These are phyloP conservation scores for Botryotinia convoluta DNA, from an alignment of 2,329 filamentous ascomycete genomes.

Conservation along the genomic window DNA sequence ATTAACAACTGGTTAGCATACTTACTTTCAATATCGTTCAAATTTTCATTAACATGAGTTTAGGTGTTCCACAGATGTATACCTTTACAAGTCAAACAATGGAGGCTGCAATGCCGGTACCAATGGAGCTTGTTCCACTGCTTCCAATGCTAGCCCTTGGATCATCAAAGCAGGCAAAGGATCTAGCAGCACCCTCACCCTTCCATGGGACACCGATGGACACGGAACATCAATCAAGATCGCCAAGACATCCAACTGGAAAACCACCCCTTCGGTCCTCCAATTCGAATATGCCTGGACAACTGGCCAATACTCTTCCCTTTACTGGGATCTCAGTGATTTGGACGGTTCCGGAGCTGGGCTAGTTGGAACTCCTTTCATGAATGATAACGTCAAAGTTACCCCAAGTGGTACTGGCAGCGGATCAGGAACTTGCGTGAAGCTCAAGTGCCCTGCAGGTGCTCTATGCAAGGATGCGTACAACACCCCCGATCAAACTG, in stretches of 20 bases:
- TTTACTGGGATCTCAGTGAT: constrained; percentile 22
- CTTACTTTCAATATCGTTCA: no score
- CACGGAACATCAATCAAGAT: constrained; percentile 18
- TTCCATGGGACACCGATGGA: constrained; percentile 13
- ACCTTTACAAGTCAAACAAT: constrained; percentile 12
- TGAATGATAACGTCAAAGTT: constrained; percentile 16
- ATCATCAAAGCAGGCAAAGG: constrained; percentile 16
- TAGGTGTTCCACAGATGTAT: constrained; percentile 16
- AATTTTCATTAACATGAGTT: not conserved
- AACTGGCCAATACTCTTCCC: constrained; percentile 8
- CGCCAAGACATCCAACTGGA: constrained; percentile 17
- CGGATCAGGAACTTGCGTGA: constrained; percentile 13
- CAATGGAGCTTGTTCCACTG: constrained; percentile 12
- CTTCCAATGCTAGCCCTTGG: constrained; percentile 12
- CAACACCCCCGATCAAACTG: constrained; percentile 10
- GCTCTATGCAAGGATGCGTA: constrained; percentile 19
- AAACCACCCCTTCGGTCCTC: constrained; percentile 10
- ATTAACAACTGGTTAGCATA: constrained; percentile 14
- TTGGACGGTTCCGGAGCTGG: constrained; percentile 17
- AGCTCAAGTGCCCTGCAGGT: constrained; percentile 16
- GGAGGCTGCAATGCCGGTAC: constrained; percentile 15
- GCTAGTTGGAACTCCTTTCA: constrained; percentile 20
- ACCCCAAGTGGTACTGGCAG: constrained; percentile 15
- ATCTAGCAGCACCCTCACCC: constrained; percentile 10
- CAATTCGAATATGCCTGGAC: constrained; percentile 20